Evolutionary conservation across 192 early-diverging fungal genomes (phyloP), one percentile per base, ranked within the genome.

Genomic region (Kickxella alabastrina): DNA sequence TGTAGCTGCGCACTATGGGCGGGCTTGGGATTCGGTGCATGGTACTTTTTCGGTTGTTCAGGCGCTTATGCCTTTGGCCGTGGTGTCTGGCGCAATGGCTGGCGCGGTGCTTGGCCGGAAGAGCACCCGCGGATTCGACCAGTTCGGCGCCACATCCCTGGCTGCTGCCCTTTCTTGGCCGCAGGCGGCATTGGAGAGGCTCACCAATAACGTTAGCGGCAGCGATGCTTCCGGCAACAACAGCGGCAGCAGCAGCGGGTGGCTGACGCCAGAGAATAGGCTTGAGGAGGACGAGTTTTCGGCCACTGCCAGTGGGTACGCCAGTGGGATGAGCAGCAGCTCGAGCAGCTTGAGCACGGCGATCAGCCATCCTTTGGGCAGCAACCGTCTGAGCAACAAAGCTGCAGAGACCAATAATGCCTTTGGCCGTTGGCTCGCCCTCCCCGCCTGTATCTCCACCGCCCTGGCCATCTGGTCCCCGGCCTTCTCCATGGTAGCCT

Each of bases 401-500:
- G 36, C 36, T 17, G 1, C 36, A 14, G n/a, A 6, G n/a, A 14
- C n/a, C 1, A 38, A 38, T 4, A 38, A 6, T 17, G 7, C 4
- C 36, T 31, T 10, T 6, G n/a, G n/a, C n/a, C 2, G 14, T 18
- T 37, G 49, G 37, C 27, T 53, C n/a, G 6, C 29, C 12, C 15
- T 42, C 3, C 28, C 25, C 25, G 22, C 29, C 28, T 41, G 36
- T 4, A 3, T 43, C 2, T 27, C 28, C 6, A 13, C 21, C 0
- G 57, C 57, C 7, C 1, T 51, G 14, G 48, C 62, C 0, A 32
- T 52, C 1, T 73, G 69, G 69, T 19, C 69, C 17, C 69, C 69
- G 3, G 43, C 44, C 2, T 51, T 48, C 29, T 29, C 17, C 6
- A 38, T 61, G 57, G 45, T 56, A 10, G 24, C 39, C 26, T 12